Evolutionary conservation across 2,329 filamentous ascomycete genomes (phyloP), one percentile per base, ranked within the genome.

Genomic region (Fusarium globosum): DNA sequence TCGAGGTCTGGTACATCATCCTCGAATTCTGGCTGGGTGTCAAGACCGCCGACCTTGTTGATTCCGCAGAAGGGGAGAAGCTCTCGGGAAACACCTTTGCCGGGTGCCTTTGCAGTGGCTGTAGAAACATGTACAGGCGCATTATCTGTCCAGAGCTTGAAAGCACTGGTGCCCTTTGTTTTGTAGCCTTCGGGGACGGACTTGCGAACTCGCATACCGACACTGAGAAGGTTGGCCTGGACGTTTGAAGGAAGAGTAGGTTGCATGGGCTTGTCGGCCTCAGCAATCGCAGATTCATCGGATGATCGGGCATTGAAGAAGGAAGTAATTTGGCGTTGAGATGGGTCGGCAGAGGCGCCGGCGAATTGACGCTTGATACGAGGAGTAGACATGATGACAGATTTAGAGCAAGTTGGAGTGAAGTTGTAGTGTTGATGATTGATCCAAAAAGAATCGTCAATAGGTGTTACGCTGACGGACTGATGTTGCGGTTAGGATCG

Each of bases 161-260:
- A 90, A 55, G 79, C 81, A 74, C 83, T 85, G 69, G 86, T 84
- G 59, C 80, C 77, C 72, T 80, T 81, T 4, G 94, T 97, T 85
- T 97, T 97, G 88, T 98, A 98, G 68, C 96, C 96, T 81, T 98
- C 95, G 2, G 94, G 93, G 13, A 98, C 93, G 16, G 93, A 93
- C 85, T 98, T 98, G 80, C 96, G 93, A 57, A 98, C 89, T 30
- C 96, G 92, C 95, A 98, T 98, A 78, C 96, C 96, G 73, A 98
- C 96, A 77, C 89, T 94, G 46, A 98, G 87, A n/a, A 98, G 91
- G 71, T 93, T 93, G 41, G 95, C 88, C 82, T 97, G 94, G 38
- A 97, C 87, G 13, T 86, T 86, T 30, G 87, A 82, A 3, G 94
- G 91, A 20, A 95, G 85, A 8, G 81, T 77, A 7, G 90, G 89